These are phyloP conservation scores for Cyberlindnera mrakii DNA, from an alignment of 805 yeast species.

Conservation along the genomic window DNA sequence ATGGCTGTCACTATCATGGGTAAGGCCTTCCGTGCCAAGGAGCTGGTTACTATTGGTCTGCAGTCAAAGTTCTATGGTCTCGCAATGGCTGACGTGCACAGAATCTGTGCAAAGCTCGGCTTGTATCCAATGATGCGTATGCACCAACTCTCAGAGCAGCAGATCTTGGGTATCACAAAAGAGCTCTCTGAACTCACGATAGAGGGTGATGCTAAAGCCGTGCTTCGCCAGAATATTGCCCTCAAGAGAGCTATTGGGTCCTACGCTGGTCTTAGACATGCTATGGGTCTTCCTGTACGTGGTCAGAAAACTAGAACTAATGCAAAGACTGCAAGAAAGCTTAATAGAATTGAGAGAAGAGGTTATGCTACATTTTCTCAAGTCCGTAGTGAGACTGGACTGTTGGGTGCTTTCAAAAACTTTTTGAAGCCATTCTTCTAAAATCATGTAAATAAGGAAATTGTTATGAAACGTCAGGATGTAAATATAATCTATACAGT, in stretches of 20 bases:
- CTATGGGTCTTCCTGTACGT: constrained; percentile 70
- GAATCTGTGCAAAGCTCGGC: constrained; percentile 81
- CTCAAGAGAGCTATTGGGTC: constrained; percentile 78
- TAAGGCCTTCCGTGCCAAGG: constrained; percentile 25
- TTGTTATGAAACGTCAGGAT: constrained; percentile 1
- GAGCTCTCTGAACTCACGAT: constrained; percentile 79
- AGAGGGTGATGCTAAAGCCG: constrained; percentile 73
- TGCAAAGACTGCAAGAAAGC: constrained; percentile 81
- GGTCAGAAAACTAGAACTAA: constrained; percentile 93
- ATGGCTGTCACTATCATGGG: constrained; percentile 26
- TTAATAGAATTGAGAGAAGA: constrained; percentile 71
- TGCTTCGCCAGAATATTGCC: constrained; percentile 70
- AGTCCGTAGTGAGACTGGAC: constrained; percentile 8
- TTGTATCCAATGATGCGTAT: constrained; percentile 91
- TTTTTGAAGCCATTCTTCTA: constrained; percentile 16
- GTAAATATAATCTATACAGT: constrained; percentile 12
- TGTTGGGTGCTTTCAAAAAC: constrained; percentile 20
- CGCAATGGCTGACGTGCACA: constrained; percentile 67
- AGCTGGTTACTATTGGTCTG: constrained; percentile 47
- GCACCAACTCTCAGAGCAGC: constrained; percentile 87
- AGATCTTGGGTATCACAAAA: constrained; percentile 77
- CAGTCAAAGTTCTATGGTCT: constrained; percentile 82
- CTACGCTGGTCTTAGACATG: constrained; percentile 85
- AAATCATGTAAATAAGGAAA: neutral
- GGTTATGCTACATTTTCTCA: constrained; percentile 24